A percentile compares a stretch with the other conserved stretches of the same genome.
These are phyloP conservation scores for Malassezia caprae DNA, from an alignment of 1,284 basidiomycete species.

Conservation along the genomic window DNA sequence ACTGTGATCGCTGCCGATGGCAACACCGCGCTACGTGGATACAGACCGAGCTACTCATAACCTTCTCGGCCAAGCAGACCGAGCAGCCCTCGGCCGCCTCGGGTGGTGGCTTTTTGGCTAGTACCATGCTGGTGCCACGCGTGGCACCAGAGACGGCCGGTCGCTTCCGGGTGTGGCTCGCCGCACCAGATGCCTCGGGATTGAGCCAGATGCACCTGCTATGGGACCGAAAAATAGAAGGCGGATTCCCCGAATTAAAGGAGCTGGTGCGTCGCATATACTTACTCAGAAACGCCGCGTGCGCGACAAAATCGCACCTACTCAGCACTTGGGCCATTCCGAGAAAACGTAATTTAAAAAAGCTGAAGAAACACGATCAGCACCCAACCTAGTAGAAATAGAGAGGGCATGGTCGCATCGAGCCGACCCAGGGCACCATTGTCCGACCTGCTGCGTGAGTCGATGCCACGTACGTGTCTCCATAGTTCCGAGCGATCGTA, in stretches of 20 bases:
- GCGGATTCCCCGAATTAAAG: slow-evolving; percentile 14
- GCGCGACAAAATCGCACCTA: slow-evolving; percentile 15
- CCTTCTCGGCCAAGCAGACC: slow-evolving; percentile 9
- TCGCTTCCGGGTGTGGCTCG: slow-evolving; percentile 14
- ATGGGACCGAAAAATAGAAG: slow-evolving; percentile 14
- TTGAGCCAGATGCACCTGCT: slow-evolving; percentile 1
- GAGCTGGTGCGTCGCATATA: slow-evolving; percentile 13
- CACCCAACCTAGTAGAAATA: not conserved
- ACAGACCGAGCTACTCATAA: slow-evolving; percentile 18
- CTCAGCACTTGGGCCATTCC: slow-evolving; percentile 14
- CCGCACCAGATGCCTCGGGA: not conserved
- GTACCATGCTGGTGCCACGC: slow-evolving; percentile 12
- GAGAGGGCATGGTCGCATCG: not conserved
- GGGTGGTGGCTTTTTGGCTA: slow-evolving; percentile 6
- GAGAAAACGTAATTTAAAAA: not conserved
- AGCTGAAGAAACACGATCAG: not conserved
- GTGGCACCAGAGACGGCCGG: slow-evolving; percentile 15
- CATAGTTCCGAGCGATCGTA: slow-evolving; percentile 4
- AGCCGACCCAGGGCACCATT: not conserved
- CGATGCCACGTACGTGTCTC: not conserved
- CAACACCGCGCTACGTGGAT: slow-evolving; percentile 17
- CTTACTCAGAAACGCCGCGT: slow-evolving; percentile 9
- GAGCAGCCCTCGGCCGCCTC: slow-evolving; percentile 1
- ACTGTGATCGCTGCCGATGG: slow-evolving; percentile 19
- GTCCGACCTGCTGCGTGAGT: not conserved